These are phyloP conservation scores for Crithidia fasciculata DNA, from an alignment of 208 protist genomes.

Conservation along the genomic window DNA sequence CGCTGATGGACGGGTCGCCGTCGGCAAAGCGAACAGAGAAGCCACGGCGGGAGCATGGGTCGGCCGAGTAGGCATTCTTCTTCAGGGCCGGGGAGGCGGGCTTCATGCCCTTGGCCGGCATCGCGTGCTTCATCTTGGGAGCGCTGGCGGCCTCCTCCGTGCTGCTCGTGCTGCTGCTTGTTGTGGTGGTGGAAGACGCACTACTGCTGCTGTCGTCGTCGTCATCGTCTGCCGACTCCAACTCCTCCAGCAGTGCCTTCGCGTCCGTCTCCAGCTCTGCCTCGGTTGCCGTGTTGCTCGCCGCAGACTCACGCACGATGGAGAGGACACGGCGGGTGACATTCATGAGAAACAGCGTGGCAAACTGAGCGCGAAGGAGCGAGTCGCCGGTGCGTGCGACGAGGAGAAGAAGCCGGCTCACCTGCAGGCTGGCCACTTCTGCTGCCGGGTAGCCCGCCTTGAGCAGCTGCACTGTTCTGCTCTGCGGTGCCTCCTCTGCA, in stretches of 20 bases:
- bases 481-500: slow-evolving; percentile 38
- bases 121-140: neutral
- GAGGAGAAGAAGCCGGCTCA: slow-evolving; percentile 55
- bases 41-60: slow-evolving; percentile 14
- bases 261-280: slow-evolving; percentile 60
- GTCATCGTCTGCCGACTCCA: slow-evolving; percentile 25
- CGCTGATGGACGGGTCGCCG: neutral
- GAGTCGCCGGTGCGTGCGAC: slow-evolving; percentile 63
- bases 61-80: neutral
- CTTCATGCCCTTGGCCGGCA: slow-evolving; percentile 10
- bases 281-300: slow-evolving; percentile 43
- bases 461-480: slow-evolving; percentile 45
- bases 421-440: slow-evolving; percentile 59
- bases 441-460: slow-evolving; percentile 49
- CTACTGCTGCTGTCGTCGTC: neutral
- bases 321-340: slow-evolving; percentile 82
- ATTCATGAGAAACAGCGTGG: slow-evolving; percentile 81
- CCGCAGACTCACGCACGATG: slow-evolving; percentile 71
- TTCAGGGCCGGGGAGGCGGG: slow-evolving; percentile 11
- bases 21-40: slow-evolving; percentile 43
- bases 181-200: neutral
- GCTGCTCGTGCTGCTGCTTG: slow-evolving; percentile 13
- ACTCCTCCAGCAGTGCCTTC: slow-evolving; percentile 38
- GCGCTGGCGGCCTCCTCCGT: neutral
- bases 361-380: slow-evolving; percentile 72